These are phyloP conservation scores for Suillus placidus DNA, from an alignment of 768 basidiomycete genomes.

Conservation along the genomic window DNA sequence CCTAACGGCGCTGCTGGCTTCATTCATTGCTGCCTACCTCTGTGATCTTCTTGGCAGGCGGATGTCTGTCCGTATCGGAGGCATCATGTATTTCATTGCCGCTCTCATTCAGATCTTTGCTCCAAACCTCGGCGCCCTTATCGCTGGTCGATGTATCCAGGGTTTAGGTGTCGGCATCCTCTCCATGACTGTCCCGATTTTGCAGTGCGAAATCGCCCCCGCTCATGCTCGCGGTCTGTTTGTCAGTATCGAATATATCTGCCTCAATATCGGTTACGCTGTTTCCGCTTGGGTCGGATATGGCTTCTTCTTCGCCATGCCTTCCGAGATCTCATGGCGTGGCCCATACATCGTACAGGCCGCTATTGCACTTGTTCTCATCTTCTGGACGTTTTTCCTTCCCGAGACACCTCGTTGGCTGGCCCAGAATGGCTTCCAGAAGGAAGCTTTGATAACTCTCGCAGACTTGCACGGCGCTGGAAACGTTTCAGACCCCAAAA, in stretches of 20 bases:
- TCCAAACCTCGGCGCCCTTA: slow-evolving; percentile 43
- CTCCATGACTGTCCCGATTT: slow-evolving; percentile 52
- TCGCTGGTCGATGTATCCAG: slow-evolving; percentile 49
- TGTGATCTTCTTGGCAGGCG: slow-evolving; percentile 55
- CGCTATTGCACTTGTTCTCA: slow-evolving; percentile 49
- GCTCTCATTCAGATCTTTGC: slow-evolving; percentile 54
- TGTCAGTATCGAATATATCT: slow-evolving; percentile 56
- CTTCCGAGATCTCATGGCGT: slow-evolving; percentile 54
- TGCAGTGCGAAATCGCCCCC: slow-evolving; percentile 52
- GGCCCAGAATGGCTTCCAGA: slow-evolving; percentile 52
- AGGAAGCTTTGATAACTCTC: slow-evolving; percentile 52
- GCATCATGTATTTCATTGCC: slow-evolving; percentile 49
- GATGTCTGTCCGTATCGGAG: slow-evolving; percentile 52
- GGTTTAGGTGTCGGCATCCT: slow-evolving; percentile 53
- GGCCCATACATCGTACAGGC: slow-evolving; percentile 59
- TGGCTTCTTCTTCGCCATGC: slow-evolving; percentile 49
- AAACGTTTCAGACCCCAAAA: slow-evolving; percentile 43
- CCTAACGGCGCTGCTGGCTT: slow-evolving; percentile 50
- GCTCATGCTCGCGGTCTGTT: slow-evolving; percentile 53
- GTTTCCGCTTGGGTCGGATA: slow-evolving; percentile 53
- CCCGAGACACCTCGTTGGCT: slow-evolving; percentile 60
- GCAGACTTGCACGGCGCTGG: slow-evolving; percentile 61
- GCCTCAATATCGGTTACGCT: slow-evolving; percentile 53
- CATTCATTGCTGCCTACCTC: slow-evolving; percentile 49
- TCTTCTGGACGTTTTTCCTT: slow-evolving; percentile 49